Conservation (phyloP, 345 rosid species). For the Euphorbia tirucalli region DNA sequence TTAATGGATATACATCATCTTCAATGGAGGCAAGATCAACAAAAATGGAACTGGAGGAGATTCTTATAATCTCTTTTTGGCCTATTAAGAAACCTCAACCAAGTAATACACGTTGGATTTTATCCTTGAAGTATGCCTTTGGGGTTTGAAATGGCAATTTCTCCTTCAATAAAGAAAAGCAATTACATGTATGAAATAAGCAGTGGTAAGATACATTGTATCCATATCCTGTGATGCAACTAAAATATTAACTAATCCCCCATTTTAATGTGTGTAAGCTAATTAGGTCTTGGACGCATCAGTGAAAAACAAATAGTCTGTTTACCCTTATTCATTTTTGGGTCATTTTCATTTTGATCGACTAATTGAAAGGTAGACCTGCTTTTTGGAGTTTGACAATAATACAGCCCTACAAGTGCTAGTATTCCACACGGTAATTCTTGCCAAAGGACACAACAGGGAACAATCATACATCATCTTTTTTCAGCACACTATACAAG, state of each 20-base stretch:
- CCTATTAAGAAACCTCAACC: background rate
- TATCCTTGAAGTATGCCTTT: background rate
- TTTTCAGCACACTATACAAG: no score
- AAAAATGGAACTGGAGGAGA: background rate
- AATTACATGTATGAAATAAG: background rate
- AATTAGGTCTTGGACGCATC: no score
- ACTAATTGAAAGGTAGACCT: background rate
- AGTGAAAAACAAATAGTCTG: no score
- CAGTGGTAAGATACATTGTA: background rate
- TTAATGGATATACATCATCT: constrained; percentile 3
- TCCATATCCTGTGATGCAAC: constrained; percentile 1
- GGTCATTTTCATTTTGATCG: constrained; percentile 5
- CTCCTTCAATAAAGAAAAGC: background rate
- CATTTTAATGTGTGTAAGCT: background rate
- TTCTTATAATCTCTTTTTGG: background rate
- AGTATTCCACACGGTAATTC: constrained; percentile 7
- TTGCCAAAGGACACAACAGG: background rate
- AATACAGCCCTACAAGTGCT: no score
- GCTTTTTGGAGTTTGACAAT: background rate
- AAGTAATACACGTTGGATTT: background rate
- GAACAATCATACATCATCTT: no score
- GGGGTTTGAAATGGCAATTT: background rate
- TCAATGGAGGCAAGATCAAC: background rate
- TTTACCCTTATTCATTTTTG: background rate
- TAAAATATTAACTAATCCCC: background rate